Evolutionary conservation across 2,329 filamentous ascomycete genomes (phyloP), one percentile per base, ranked within the genome.

Genomic region (Escovopsis sp.): DNA sequence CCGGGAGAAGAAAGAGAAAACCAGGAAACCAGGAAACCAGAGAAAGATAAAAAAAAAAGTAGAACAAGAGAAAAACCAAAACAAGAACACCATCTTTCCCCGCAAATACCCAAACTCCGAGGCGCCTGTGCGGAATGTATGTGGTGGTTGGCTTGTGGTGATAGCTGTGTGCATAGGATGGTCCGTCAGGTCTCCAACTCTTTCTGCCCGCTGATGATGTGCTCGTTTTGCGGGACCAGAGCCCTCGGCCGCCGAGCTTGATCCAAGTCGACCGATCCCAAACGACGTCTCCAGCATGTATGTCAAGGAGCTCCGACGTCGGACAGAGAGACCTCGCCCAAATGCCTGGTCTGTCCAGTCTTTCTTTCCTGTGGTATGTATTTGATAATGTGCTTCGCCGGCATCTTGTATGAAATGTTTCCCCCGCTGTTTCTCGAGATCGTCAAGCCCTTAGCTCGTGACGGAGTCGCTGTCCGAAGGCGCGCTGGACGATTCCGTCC

Each of bases 111-210:
- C 27, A 30, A 30, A 51, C 45, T 43, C 50, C 50, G 12, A 44
- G 30, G 47, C 48, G 48, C 50, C 50, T 31, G 39, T 44, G 44
- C 42, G 32, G 42, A 30, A 39, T 31, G 35, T 39, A 45, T 45
- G 43, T 37, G 40, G 27, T 20, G 20, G 20, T 20, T 20, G 20
- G 20, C 20, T 20, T 20, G 20, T 20, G 20, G 20, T 20, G 20
- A 20, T 20, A 6, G 20, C 20, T 20, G 20, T 20, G 20, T 20
- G 20, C 20, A 20, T 20, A 6, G 20, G 6, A 6, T 6, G 20
- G 4, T 6, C 20, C 20, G 20, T 20, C 20, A 20, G 20, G 20
- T 20, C 20, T 20, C 20, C 20, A 20, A 20, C 20, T 20, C 5
- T 20, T 20, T 20, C 27, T 43, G 25, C 36, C 31, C 37, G 37